Base-by-base conservation (phyloP, 176 grass and related monocot species). In the Oropetium thomaeum region DNA sequence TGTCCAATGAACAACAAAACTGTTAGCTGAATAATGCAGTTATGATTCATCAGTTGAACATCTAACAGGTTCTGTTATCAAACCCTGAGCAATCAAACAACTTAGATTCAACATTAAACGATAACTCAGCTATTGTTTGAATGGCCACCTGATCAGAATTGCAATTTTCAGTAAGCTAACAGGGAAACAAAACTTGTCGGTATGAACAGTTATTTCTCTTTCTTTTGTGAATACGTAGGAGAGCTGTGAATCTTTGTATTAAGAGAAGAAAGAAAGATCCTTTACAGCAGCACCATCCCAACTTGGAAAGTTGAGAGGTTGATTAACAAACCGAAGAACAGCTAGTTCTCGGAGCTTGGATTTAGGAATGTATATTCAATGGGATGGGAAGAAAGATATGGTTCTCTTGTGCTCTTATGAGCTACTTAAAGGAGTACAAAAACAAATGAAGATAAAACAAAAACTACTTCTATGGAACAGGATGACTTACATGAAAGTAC, bases 401-500 rank as follows among this genome's bases (percentile, higher is more conserved):
- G 1, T 30, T 11, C 19, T 22, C 11, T 66, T 8, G 15, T 30
- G 31, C 48, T 47, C 44, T 45, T 20, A 43, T 61, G 40, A 60
- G 65, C 37, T 65, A 45, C 40, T 49, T 37, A 74, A 74, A 58
- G 44, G 9, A 79, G 8, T 4, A 1, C 7, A 35, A 49, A 55
- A 37, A 83, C 28, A 73, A 69, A 70, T 34, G 27, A 7, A 33
- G 3, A 40, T 2, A 57, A 60, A 85, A 85, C 17, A 4, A 43
- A 69, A 62, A 65, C 20, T 3, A 39, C 26, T 70, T 78, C 38
- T 74, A 78, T 41, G 70, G 60, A 55, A 73, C 8, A 82, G 29
- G 13, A 35, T 28, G 84, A 89, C 86, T 88, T 73, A 98, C 95
- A 93, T 92, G 89, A 78, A 90, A 92, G 53, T 98, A 98, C 75